Base-by-base conservation (phyloP, 78 protist genomes). In the Speleostelium caveatum region DNA sequence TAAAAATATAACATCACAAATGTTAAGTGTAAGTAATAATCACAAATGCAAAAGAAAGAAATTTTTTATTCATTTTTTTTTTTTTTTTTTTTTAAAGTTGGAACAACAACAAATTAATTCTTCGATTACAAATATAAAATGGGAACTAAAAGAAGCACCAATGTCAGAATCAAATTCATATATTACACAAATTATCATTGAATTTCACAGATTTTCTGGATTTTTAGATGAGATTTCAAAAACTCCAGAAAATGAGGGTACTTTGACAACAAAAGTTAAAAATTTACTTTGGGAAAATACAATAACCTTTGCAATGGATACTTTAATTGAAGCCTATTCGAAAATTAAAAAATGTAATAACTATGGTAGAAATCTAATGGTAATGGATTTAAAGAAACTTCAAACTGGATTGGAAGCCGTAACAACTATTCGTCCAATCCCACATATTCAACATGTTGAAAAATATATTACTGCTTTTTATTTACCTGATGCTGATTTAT, bases 61-160 rank as follows among this genome's bases (percentile, higher is more conserved):
- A 32, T 14, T 36, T 63, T 21, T 17, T 35, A 17, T 33, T 62
- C 19, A 24, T 61, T 30, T 61, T 24, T 28, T 32, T 61, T 1
- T 67, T 41, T 41, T 7, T 51, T 51, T 32, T 51, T 30, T 19
- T 71, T 71, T 33, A 36, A 35, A 30, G 2, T 24, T 33, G 17
- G 10, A 22, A 33, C 30, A 33, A 0, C 24, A n/a, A 68, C 3
- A 26, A 19, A 36, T 28, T 60, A 28, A 28, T 74, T 42, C 19
- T 26, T 21, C 49, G 12, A 66, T 78, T 32, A 28, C 67, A 38
- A 19, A n/a, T 14, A 49, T 38, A 24, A 78, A 71, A 60, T 83
- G 91, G 91, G 91, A 83, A 59, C 33, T 69, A 41, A 83, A 83
- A 69, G 91, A 83, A 30, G 91, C 79, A 28, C 91, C 77, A 69